Evolutionary conservation across 2,329 filamentous ascomycete species (phyloP), one percentile per base, ranked within the genome.

Genomic region (Pseudogymnoascus pannorum): DNA sequence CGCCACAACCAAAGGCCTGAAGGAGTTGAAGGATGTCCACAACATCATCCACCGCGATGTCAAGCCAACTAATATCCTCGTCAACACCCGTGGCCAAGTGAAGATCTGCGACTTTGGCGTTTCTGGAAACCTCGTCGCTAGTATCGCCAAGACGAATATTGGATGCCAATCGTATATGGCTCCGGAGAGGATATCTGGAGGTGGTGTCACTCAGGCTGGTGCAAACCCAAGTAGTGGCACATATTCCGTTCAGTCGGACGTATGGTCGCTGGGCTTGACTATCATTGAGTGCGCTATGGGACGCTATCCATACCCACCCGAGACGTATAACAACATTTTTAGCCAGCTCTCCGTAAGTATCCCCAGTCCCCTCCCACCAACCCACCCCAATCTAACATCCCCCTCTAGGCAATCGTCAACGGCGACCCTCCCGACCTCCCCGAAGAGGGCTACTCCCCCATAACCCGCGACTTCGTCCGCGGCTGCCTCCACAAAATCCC

Each of bases 161-260:
- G 94, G 94, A 38, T 99, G 94, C 71, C 94, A 99, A 76, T 97
- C 92, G 72, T 99, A 99, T 77, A 99, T 99, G 94, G 94, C 94
- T 0, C 94, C 94, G 0, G 94, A 99, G 75, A 81, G 94, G 66
- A 99, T 99, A 69, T 91, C 91, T 7, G 91, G 91, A 57, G 92
- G 92, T 61, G 88, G 88, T 20, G 85, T 92, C 70, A 85, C 89
- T 62, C 83, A 88, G 64, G 81, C 85, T 3, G 87, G 87, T 24
- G 80, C 86, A 16, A 84, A 86, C 62, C 82, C 83, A 61, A 80
- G 84, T 5, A 88, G 87, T 63, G 93, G 93, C 61, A 96, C 93
- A 2, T 99, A 99, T 75, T 96, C 91, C 72, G 94, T 99, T 38
- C 94, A 97, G 75, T 96, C 91, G 72, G 94, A 99, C 72, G 93